These are phyloP conservation scores for Stropharia rugosoannulata DNA, from an alignment of 768 basidiomycete genomes.

Conservation along the genomic window DNA sequence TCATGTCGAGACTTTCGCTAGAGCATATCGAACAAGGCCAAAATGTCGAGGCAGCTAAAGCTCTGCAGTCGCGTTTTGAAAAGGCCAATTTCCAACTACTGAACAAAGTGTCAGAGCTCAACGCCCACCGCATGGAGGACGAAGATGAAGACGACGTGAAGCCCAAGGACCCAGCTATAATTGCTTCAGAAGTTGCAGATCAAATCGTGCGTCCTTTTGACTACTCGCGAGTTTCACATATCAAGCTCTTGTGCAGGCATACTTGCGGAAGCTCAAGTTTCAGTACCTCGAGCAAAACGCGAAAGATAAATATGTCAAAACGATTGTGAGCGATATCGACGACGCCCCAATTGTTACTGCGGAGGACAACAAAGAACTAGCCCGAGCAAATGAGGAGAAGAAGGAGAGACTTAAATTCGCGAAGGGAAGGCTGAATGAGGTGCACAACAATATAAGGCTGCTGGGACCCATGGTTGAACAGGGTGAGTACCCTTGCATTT, in stretches of 20 bases:
- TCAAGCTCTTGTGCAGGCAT: conserved; percentile 38
- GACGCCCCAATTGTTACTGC: conserved; percentile 80
- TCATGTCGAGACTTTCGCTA: conserved; percentile 21
- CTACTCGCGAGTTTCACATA: neutral
- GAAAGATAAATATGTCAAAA: conserved; percentile 85
- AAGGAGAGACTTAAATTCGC: conserved; percentile 65
- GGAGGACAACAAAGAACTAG: conserved; percentile 73
- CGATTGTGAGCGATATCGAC: conserved; percentile 81
- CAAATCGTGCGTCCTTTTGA: conserved; percentile 53
- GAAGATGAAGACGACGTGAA: conserved; percentile 36
- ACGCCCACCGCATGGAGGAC: conserved; percentile 31
- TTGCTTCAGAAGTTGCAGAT: conserved; percentile 56
- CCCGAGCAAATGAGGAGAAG: conserved; percentile 61
- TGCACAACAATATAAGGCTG: conserved; percentile 58
- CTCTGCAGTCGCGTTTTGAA: conserved; percentile 32
- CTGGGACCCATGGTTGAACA: conserved; percentile 69
- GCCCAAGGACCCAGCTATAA: conserved; percentile 51
- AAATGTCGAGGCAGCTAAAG: conserved; percentile 30
- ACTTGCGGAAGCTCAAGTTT: conserved; percentile 81
- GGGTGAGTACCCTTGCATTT: conserved; percentile 35
- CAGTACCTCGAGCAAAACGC: conserved; percentile 90
- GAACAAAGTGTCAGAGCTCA: conserved; percentile 34
- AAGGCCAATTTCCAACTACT: conserved; percentile 36
- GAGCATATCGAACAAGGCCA: conserved; percentile 32
- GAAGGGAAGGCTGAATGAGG: conserved; percentile 62